phyloP scores from a whole-genome alignment of 2,329 filamentous ascomycete species.

The Chaetomium olivaceum region DNA sequence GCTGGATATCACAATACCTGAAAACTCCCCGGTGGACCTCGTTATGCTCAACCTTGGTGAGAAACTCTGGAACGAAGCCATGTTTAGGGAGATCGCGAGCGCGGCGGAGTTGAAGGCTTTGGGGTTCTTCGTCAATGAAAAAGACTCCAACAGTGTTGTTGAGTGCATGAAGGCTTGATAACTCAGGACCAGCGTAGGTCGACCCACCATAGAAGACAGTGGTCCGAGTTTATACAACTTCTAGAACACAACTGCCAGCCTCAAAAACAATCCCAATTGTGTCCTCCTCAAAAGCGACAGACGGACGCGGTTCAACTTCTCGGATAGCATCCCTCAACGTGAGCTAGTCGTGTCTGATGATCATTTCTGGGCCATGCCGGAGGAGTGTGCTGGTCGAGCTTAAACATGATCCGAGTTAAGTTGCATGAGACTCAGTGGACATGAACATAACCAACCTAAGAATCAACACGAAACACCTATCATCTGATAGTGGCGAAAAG shows the following conservation, averaged over 20 bases:
- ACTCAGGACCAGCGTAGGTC: not conserved
- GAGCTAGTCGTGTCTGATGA: no score
- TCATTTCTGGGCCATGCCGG: no score
- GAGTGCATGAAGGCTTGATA: slow-evolving; percentile 28
- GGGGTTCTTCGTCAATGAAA: slow-evolving; percentile 22
- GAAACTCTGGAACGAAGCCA: slow-evolving; percentile 31
- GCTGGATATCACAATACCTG: slow-evolving; percentile 26
- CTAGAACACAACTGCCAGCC: no score
- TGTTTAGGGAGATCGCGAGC: slow-evolving; percentile 20
- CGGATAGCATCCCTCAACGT: no score
- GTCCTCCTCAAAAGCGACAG: no score
- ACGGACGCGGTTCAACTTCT: no score
- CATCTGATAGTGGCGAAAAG: not conserved
- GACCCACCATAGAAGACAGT: not conserved
- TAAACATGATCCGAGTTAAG: no score
- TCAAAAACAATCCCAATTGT: no score
- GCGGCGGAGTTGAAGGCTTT: slow-evolving; percentile 29
- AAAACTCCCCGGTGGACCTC: slow-evolving; percentile 32
- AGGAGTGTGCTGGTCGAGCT: no score
- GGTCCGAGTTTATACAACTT: no score
- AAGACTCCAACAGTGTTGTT: slow-evolving; percentile 26
- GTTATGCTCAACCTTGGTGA: slow-evolving; percentile 35
- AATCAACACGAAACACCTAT: not conserved
- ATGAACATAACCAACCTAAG: not conserved
- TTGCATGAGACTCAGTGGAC: not conserved